Evolutionary conservation across 2,329 filamentous ascomycete species (phyloP).

Genomic region (Setomelanomma holmii): DNA sequence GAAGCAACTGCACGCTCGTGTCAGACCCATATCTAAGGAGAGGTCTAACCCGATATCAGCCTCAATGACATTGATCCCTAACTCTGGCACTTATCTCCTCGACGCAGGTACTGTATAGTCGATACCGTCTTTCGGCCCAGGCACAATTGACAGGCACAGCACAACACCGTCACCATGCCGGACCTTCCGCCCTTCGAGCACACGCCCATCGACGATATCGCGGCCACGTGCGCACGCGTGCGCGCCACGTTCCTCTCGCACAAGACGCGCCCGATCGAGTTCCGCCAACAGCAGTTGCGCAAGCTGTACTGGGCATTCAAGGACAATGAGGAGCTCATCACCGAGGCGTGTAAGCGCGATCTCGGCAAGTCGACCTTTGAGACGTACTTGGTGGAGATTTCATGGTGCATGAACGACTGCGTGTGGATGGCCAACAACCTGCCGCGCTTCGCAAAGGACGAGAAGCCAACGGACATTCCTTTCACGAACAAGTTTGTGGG

Average conservation of each 20-base stretch:
- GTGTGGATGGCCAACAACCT: slow-evolving; percentile 79
- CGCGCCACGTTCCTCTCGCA: slow-evolving; percentile 77
- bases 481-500: slow-evolving; percentile 72
- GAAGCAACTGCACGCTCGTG: background rate
- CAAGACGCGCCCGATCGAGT: slow-evolving; percentile 83
- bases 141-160: background rate
- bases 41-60: background rate
- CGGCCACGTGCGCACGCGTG: slow-evolving; percentile 56
- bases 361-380: slow-evolving; percentile 81
- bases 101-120: background rate
- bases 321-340: slow-evolving; percentile 76
- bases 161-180: slow-evolving; percentile 15
- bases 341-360: slow-evolving; percentile 78
- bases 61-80: background rate
- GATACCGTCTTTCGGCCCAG: no score
- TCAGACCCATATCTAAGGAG: background rate
- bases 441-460: slow-evolving; percentile 82
- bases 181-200: slow-evolving; percentile 44
- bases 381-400: slow-evolving; percentile 74
- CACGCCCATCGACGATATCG: slow-evolving; percentile 45
- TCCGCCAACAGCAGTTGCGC: slow-evolving; percentile 83
- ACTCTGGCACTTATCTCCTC: background rate
- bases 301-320: slow-evolving; percentile 93
- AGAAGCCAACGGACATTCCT: slow-evolving; percentile 73
- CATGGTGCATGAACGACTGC: slow-evolving; percentile 82